phyloP scores from a whole-genome alignment of 2,329 filamentous ascomycete species.

The Lachnellula subtilissima region DNA sequence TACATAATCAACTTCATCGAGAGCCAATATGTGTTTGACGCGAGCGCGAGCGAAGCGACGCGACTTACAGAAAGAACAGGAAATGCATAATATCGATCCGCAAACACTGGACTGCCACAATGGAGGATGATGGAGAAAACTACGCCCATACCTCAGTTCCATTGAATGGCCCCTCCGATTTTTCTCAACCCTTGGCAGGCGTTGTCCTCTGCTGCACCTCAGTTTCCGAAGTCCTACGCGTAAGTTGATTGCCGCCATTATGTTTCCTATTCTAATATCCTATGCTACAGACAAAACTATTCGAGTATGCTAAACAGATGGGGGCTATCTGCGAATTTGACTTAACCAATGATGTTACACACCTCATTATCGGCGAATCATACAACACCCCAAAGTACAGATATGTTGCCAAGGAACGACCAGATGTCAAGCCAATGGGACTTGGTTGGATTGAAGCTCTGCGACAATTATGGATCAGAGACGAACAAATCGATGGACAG shows the following conservation, averaged over 20 bases:
- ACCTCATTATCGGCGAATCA: constrained; percentile 80
- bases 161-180: constrained; percentile 18
- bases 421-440: constrained; percentile 78
- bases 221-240: constrained; percentile 72
- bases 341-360: constrained; percentile 91
- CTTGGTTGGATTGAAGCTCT: constrained; percentile 83
- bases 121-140: not conserved
- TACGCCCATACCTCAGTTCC: constrained; percentile 9
- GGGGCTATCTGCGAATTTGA: constrained; percentile 85
- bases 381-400: constrained; percentile 87
- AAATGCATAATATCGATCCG: not conserved
- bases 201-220: constrained; percentile 85
- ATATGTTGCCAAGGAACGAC: constrained; percentile 85
- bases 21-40: too few relatives aligned
- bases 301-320: constrained; percentile 67
- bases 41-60: not conserved
- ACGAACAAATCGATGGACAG: constrained; percentile 67
- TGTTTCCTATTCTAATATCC: not conserved
- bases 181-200: constrained; percentile 51
- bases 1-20: too few relatives aligned
- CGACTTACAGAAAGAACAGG: not conserved
- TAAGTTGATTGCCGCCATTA: constrained; percentile 39
- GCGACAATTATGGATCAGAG: constrained; percentile 72
- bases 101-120: not conserved
- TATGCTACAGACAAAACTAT: constrained; percentile 46